phyloP scores from a whole-genome alignment of 208 protist genomes.

The Acanthamoeba triangularis region DNA sequence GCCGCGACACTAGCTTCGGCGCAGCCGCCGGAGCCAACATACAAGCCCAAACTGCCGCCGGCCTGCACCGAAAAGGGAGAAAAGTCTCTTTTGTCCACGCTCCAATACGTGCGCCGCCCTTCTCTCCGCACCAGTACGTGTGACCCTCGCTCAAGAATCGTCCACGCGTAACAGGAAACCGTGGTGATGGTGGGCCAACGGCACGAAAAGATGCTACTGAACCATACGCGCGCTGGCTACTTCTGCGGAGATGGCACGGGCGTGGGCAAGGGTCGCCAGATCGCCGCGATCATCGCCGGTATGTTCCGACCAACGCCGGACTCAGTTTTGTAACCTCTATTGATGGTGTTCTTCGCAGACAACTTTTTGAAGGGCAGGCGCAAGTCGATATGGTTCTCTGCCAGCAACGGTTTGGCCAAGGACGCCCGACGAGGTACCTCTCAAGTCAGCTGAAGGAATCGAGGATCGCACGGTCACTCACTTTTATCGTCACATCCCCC shows the following conservation, averaged over 20 bases:
- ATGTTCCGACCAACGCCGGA: neutral
- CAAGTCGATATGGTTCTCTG: constrained; percentile 78
- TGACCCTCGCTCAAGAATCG: neutral
- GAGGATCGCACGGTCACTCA: neutral
- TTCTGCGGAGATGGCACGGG: constrained; percentile 85
- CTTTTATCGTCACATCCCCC: neutral
- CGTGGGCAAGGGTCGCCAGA: constrained; percentile 83
- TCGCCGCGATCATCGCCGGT: constrained; percentile 77
- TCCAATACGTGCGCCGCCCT: constrained; percentile 23
- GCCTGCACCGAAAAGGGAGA: constrained; percentile 26
- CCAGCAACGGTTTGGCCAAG: constrained; percentile 43
- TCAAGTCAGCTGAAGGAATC: too few species aligned
- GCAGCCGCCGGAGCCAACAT: neutral
- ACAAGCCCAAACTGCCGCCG: neutral
- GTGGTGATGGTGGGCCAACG: constrained; percentile 51
- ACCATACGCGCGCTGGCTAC: constrained; percentile 80
- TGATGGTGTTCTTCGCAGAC: neutral
- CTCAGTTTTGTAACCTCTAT: too few species aligned
- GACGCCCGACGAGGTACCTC: constrained; percentile 13
- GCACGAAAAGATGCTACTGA: constrained; percentile 65
- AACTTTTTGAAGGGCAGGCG: constrained; percentile 70
- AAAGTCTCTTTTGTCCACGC: constrained; percentile 2
- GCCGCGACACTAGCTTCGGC: constrained; percentile 35
- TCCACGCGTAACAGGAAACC: neutral
- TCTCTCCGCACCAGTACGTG: neutral